Percentiles rank a stretch among this genome's conserved stretches.
Evolutionary conservation across 768 basidiomycete genomes (phyloP).

Genomic region (Xerocomellus intermedius): DNA sequence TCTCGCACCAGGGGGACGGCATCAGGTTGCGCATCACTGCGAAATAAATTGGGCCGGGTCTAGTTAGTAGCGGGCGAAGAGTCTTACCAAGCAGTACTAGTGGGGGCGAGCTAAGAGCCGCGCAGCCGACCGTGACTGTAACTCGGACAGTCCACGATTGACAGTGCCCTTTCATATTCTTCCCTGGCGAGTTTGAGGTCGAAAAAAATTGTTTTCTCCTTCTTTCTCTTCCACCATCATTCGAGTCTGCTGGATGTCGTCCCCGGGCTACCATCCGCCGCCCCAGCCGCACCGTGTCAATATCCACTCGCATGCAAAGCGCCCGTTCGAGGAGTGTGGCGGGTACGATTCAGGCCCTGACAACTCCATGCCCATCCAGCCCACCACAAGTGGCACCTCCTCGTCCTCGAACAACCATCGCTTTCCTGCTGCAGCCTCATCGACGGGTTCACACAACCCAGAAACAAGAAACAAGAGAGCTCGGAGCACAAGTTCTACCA

Average conservation of each 20-base stretch:
- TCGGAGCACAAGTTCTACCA: slow-evolving; percentile 50
- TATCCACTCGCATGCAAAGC: slow-evolving; percentile 29
- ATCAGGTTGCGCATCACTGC: too few species aligned
- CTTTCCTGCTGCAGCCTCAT: slow-evolving; percentile 5
- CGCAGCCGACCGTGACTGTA: slow-evolving; percentile 1
- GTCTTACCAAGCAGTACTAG: slow-evolving; percentile 10
- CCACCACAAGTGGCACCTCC: slow-evolving; percentile 29
- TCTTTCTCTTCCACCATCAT: slow-evolving; percentile 19
- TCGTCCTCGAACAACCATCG: slow-evolving; percentile 15
- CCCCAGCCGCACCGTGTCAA: slow-evolving; percentile 25
- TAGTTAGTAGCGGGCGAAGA: neutral
- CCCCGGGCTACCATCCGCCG: slow-evolving; percentile 23
- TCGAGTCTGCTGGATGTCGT: slow-evolving; percentile 21
- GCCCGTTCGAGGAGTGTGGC: slow-evolving; percentile 34
- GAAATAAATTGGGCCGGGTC: too few species aligned
- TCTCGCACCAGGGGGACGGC: neutral
- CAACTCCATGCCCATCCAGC: slow-evolving; percentile 26
- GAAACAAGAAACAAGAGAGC: slow-evolving; percentile 59
- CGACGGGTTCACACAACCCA: slow-evolving; percentile 32
- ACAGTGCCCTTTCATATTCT: neutral
- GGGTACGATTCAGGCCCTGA: slow-evolving; percentile 34
- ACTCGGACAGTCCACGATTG: neutral
- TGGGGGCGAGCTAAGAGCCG: slow-evolving; percentile 12
- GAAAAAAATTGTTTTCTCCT: slow-evolving; percentile 7
- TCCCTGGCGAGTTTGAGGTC: neutral